Base-by-base conservation (phyloP, 2,329 filamentous ascomycete species). In the Penicillium sp. region DNA sequence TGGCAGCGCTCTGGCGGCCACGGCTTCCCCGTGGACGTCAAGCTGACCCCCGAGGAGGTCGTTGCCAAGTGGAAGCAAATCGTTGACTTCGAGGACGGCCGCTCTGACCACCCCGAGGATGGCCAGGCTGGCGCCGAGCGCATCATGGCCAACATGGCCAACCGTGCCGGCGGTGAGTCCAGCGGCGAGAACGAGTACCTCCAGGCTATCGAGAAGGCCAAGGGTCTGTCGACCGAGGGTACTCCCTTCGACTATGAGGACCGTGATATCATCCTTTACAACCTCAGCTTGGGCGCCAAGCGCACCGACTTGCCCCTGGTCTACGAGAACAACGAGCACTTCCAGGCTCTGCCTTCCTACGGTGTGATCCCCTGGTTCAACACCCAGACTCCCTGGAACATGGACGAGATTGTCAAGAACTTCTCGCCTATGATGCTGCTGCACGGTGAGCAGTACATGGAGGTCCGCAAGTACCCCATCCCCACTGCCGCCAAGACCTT, bases 371-470 rank as follows among this genome's bases (percentile, higher is more conserved):
- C 94, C n/a, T 88, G 86, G 65, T 96, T 97, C 78, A 88, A 88
- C 75, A 87, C 90, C 54, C 81, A 88, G 61, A 78, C 85, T 55
- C 90, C 92, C 25, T 97, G 88, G 79, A 85, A 80, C 72, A 81
- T 94, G 65, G 83, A 85, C 67, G 84, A 92, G 51, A 82, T 99
- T 55, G 88, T 97, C 25, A 91, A 92, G 71, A 95, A 97, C 81
- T 99, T 96, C 80, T 90, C 85, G 33, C 92, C 92, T 56, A 96
- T 96, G 90, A 96, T 96, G 91, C 85, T 99, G 45, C 87, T 99
- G 22, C 94, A 99, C 77, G 94, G 94, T 69, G 94, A 99, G 80
- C 94, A 99, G 75, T 99, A 92, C 77, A 89, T 99, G 58, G 94
- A 99, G 76, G 83, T 99, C 67, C 85, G 87, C 69, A 90, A 92